phyloP scores from a whole-genome alignment of 169 alveolate species.

The Plasmodium knowlesi region DNA sequence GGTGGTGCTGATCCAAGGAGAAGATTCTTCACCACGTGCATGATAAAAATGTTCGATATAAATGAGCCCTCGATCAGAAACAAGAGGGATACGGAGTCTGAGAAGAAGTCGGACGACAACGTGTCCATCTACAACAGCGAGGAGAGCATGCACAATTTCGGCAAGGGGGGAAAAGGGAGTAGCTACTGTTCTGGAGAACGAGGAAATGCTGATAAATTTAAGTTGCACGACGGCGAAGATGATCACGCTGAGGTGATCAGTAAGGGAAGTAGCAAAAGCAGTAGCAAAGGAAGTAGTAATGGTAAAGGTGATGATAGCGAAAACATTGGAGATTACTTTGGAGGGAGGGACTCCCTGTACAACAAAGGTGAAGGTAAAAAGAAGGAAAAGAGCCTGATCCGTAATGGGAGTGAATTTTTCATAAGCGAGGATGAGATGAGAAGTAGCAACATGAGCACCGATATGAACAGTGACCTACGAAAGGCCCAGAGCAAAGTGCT shows the following conservation, averaged over 20 bases:
- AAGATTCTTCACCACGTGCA: too few relatives aligned
- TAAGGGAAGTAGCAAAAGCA: neutral
- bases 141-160: slow-evolving; percentile 15
- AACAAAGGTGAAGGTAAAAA: neutral
- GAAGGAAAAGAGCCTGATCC: neutral
- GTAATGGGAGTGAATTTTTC: neutral
- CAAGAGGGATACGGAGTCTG: slow-evolving; percentile 12
- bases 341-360: neutral
- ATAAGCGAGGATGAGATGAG: slow-evolving; percentile 11
- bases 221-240: neutral
- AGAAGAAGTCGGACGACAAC: slow-evolving; percentile 37
- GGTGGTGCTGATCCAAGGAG: neutral
- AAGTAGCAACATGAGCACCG: slow-evolving; percentile 12
- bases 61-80: slow-evolving; percentile 3
- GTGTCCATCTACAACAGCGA: neutral
- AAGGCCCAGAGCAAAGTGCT: neutral
- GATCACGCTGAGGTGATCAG: neutral
- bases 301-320: neutral
- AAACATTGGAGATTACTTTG: neutral
- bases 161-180: slow-evolving; percentile 7
- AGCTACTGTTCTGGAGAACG: slow-evolving; percentile 4
- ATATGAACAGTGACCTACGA: neutral
- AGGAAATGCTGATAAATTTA: neutral
- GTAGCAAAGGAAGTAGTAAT: neutral
- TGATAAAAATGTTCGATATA: slow-evolving; percentile 18